Base-by-base conservation (phyloP, 345 rosid genomes). In the Capsella bursapastoris region DNA sequence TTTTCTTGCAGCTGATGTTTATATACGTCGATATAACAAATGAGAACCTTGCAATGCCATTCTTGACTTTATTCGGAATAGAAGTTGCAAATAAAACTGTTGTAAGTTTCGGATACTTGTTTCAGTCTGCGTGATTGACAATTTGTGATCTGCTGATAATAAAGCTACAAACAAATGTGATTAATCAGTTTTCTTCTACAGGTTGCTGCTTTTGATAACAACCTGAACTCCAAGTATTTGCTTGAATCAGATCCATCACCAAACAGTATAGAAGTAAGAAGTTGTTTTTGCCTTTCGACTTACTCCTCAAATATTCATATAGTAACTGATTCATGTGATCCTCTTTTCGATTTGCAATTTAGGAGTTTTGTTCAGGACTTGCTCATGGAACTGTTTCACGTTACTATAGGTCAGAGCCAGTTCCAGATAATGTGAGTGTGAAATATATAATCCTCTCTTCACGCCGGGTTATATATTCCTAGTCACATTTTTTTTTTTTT, bases 161-260 rank as follows among this genome's bases (percentile, higher is more conserved):
- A 49, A 70, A 60, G 66, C 43, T 57, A 8, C 74, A 51, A 56
- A 59, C 64, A 73, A 25, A 64, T 70, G 44, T 56, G 47, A 61
- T 55, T 65, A 57, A 40, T 65, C 47, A 31, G 62, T 34, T 83
- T 51, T 60, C 57, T 72, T 71, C 13, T 44, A 63, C 57, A 93
- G 98, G 92, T 90, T 81, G 68, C 92, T 59, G 98, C 97, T 59
- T 93, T 90, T 62, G 93, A 93, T 79, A 90, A 73, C 83, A 78
- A 80, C 50, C 78, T 81, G 75, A 86, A 80, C 68, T 76, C 87
- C 14, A 93, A 90, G 80, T 90, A 80, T 78, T 80, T 93, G 82
- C 78, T 93, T 57, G 87, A 89, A 80, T 71, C 85, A 14, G 84
- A 86, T 74, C 87, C 87, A 72, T 79, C 89, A 10, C 83, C 86